These are phyloP conservation scores for Dichotomopilus funicola DNA, from an alignment of 2,329 filamentous ascomycete genomes.

Conservation along the genomic window DNA sequence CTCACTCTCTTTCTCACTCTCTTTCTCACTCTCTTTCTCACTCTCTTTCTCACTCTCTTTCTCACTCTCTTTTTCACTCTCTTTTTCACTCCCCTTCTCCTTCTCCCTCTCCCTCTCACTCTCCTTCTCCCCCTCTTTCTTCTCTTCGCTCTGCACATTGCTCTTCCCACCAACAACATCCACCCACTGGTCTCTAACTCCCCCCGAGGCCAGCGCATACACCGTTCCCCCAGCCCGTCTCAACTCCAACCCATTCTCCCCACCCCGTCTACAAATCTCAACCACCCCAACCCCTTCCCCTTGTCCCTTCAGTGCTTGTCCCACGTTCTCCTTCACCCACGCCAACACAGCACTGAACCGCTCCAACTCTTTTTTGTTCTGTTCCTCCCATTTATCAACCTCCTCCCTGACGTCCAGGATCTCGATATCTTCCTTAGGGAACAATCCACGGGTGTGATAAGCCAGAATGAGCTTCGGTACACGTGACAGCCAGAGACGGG, in stretches of 20 bases:
- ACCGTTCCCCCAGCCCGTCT: too few species aligned
- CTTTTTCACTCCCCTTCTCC: conserved; percentile 18
- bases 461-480: conserved; percentile 36
- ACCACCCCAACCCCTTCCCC: conserved; percentile 11
- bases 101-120: conserved; percentile 22
- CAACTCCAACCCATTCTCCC: neutral
- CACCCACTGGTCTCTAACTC: neutral
- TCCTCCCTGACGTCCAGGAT: conserved; percentile 28
- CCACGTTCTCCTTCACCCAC: conserved; percentile 11
- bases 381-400: conserved; percentile 33
- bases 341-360: conserved; percentile 28
- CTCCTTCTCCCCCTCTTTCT: conserved; percentile 17
- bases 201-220: too few species aligned
- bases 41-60: too few species aligned
- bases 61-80: too few species aligned
- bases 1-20: too few species aligned
- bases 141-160: neutral
- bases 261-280: conserved; percentile 19
- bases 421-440: conserved; percentile 29
- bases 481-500: conserved; percentile 37
- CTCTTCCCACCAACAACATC: neutral
- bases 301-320: neutral
- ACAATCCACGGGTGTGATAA: conserved; percentile 33
- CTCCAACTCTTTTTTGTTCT: conserved; percentile 27
- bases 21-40: too few species aligned